Percentiles rank a stretch among this genome's conserved stretches.
Conservation (phyloP, 2,329 filamentous ascomycete genomes). For the Drechslerella dactyloides region DNA sequence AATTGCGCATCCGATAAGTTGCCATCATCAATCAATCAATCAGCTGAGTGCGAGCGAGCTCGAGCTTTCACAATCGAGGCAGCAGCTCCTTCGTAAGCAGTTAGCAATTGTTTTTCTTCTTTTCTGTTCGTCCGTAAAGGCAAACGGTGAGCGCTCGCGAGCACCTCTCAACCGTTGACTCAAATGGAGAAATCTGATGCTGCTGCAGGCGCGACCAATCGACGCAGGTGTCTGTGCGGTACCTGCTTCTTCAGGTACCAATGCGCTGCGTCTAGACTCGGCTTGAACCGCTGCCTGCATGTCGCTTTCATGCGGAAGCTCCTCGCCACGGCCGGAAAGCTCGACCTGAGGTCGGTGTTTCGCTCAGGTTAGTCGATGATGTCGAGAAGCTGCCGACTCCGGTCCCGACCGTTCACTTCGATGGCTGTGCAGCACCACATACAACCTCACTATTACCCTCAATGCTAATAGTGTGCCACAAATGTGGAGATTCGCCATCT, state of each 20-base stretch:
- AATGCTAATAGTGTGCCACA: neutral
- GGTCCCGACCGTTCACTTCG: neutral
- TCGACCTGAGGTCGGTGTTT: neutral
- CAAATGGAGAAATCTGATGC: neutral
- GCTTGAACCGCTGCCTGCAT: neutral
- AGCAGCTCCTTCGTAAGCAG: no score
- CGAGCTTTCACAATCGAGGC: neutral
- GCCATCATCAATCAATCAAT: constrained; percentile 31
- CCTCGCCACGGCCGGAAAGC: neutral
- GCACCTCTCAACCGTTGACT: neutral
- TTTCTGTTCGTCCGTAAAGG: neutral
- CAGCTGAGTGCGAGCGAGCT: constrained; percentile 17
- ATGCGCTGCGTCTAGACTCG: neutral
- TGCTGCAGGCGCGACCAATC: neutral
- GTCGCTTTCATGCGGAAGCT: neutral
- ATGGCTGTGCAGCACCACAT: no score
- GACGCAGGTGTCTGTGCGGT: neutral
- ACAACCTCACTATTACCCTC: no score
- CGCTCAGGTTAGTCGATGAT: neutral
- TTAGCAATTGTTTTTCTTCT: neutral
- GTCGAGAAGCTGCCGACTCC: neutral
- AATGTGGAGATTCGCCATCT: constrained; percentile 2
- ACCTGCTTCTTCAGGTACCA: constrained; percentile 2
- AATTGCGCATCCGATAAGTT: constrained; percentile 20
- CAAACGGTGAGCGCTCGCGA: neutral